These are phyloP conservation scores for Centella asiatica DNA, from an alignment of 129 eudicot genomes.

Conservation along the genomic window DNA sequence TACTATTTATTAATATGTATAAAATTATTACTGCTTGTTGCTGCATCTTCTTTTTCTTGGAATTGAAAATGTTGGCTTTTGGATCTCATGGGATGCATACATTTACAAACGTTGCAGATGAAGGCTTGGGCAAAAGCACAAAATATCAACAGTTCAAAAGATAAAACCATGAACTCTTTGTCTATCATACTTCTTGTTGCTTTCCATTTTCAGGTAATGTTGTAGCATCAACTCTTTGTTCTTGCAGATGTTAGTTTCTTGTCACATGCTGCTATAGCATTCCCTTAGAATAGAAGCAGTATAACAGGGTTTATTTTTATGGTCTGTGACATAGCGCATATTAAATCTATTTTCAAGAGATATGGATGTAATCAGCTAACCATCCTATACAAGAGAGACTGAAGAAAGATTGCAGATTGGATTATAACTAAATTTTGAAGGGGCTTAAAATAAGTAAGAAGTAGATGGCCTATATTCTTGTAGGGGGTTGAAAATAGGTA, in stretches of 20 bases:
- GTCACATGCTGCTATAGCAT: not conserved
- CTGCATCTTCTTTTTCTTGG: conserved; percentile 6
- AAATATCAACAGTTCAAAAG: conserved; percentile 70
- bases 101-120: conserved; percentile 44
- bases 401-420: no score
- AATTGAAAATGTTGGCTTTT: not conserved
- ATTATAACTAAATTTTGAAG: no score
- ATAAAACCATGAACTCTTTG: conserved; percentile 59
- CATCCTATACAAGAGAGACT: no score
- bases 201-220: conserved; percentile 69
- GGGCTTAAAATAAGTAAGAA: no score
- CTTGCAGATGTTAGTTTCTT: not conserved
- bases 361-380: no score
- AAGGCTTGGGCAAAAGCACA: conserved; percentile 90
- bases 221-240: not conserved
- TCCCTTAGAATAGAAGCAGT: not conserved
- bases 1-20: no score
- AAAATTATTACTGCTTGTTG: no score
- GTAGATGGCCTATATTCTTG: no score
- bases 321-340: not conserved
- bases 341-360: not conserved
- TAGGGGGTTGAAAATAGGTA: no score
- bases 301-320: not conserved
- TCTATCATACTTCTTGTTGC: conserved; percentile 58
- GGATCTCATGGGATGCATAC: conserved; percentile 3